Percentiles rank a stretch among this genome's conserved stretches.
These are phyloP conservation scores for Fusarium armeniacum DNA, from an alignment of 2,329 filamentous ascomycete genomes.

Conservation along the genomic window DNA sequence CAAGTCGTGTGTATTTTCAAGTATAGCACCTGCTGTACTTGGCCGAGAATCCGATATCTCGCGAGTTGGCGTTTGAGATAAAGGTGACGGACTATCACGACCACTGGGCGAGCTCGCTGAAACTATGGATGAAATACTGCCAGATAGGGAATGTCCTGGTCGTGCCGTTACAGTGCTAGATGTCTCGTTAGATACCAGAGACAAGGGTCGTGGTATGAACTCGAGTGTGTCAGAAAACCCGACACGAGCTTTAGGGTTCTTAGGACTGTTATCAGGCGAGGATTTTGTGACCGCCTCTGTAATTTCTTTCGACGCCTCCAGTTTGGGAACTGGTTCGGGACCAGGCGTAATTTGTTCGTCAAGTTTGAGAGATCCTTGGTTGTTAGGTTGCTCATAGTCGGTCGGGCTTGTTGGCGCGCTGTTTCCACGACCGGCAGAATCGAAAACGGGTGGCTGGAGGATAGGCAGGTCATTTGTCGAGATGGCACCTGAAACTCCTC, in stretches of 20 bases:
- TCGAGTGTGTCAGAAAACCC: slow-evolving; percentile 88
- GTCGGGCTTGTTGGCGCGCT: slow-evolving; percentile 76
- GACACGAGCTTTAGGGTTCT: slow-evolving; percentile 72
- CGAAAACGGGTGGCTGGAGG: slow-evolving; percentile 68
- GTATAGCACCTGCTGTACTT: slow-evolving; percentile 78
- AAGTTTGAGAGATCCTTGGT: slow-evolving; percentile 38
- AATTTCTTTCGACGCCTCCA: slow-evolving; percentile 8
- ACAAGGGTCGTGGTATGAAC: slow-evolving; percentile 85
- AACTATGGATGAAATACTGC: slow-evolving; percentile 83
- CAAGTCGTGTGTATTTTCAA: slow-evolving; percentile 63
- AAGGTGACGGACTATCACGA: slow-evolving; percentile 56
- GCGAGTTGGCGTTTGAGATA: slow-evolving; percentile 59
- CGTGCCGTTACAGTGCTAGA: slow-evolving; percentile 81
- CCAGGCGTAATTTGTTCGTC: slow-evolving; percentile 19
- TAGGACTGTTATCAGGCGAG: slow-evolving; percentile 34
- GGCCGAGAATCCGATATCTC: slow-evolving; percentile 68
- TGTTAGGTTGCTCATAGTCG: slow-evolving; percentile 55
- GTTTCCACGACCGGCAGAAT: slow-evolving; percentile 67
- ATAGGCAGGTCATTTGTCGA: slow-evolving; percentile 87
- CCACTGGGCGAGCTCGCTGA: slow-evolving; percentile 66
- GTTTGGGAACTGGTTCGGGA: slow-evolving; percentile 5
- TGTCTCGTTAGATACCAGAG: slow-evolving; percentile 86
- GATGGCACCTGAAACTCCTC: slow-evolving; percentile 79
- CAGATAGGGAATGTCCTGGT: slow-evolving; percentile 79
- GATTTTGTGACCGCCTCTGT: slow-evolving; percentile 12